Evolutionary conservation across 371 early-diverging fungal species (phyloP).

Genomic region (Mortierella sp.): DNA sequence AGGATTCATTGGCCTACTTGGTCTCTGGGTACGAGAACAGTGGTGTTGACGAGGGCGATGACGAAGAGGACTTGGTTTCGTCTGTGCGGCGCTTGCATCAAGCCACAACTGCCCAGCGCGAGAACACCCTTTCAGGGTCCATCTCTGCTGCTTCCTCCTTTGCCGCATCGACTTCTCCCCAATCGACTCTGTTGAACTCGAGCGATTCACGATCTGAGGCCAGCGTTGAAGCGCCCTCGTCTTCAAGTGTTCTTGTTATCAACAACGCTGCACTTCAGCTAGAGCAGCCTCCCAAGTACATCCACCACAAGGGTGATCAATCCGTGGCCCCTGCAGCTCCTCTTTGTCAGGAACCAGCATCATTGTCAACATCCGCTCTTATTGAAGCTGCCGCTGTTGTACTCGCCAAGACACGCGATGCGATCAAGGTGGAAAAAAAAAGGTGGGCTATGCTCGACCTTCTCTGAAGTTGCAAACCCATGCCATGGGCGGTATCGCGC

Average conservation of each 20-base stretch:
- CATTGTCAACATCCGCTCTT: slow-evolving; percentile 4
- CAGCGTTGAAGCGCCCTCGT: not conserved
- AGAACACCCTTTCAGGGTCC: not conserved
- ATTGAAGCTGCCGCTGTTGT: not conserved
- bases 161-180: slow-evolving; percentile 3
- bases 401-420: not conserved
- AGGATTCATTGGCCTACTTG: slow-evolving; percentile 36
- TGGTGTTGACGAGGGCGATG: slow-evolving; percentile 9
- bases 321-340: not conserved
- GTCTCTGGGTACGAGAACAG: slow-evolving; percentile 24
- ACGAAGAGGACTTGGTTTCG: not conserved
- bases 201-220: slow-evolving; percentile 11
- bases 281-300: slow-evolving; percentile 22
- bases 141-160: not conserved
- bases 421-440: not conserved
- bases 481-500: slow-evolving; percentile 31
- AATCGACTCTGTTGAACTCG: slow-evolving; percentile 28
- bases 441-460: not conserved
- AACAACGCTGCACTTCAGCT: not conserved
- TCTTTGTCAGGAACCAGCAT: not conserved
- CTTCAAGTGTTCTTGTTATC: not conserved
- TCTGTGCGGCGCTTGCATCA: not conserved
- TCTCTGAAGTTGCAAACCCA: slow-evolving; percentile 38
- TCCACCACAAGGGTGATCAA: slow-evolving; percentile 7
- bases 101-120: not conserved